Base-by-base conservation (phyloP, 2,329 filamentous ascomycete genomes). In the Colletotrichum theobromicola region DNA sequence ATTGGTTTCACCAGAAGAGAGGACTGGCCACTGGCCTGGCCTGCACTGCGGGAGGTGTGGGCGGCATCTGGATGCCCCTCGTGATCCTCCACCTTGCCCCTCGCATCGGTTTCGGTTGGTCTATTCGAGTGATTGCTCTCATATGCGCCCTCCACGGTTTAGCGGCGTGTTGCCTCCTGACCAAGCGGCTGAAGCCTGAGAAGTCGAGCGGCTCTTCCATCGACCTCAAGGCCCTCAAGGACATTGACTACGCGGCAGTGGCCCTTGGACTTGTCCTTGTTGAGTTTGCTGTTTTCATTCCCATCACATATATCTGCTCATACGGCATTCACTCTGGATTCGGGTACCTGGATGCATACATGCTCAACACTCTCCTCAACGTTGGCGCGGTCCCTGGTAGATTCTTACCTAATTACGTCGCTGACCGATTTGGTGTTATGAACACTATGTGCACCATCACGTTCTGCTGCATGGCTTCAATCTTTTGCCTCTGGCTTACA, bases 21-120 rank as follows among this genome's bases (percentile, higher is more conserved):
- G 94, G 90, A 2, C 87, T 92, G 67, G 93, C 93, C 2, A 94
- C 92, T 1, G 94, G 94, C 12, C 84, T 95, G 30, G 93, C 93
- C 5, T 90, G 91, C 12, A 90, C 91, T 0, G 94, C 93, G 3
- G 90, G 90, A 4, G 90, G 89, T 6, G 79, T 91, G 5, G 91
- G 90, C 5, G 91, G 91, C 4, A 86, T 93, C 50, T 79, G 87
- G 1, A 92, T 91, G 58, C 79, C 82, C 1, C 74, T 84, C 9
- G 78, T 82, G 32, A 79, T 82, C 21, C 75, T 78, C 2, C 80
- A 78, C 32, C 67, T 79, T 4, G 71, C 77, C 1, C 80, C 81
- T 1, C 67, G 64, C 1, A 71, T 83, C 2, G 82, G 82, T 1
- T 84, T 83, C 30, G 65, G 76, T 2, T 84, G 82, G 83, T 71